Evolutionary conservation across 169 alveolate species (phyloP).

Genomic region (Pseudocohnilembus persalinus): DNA sequence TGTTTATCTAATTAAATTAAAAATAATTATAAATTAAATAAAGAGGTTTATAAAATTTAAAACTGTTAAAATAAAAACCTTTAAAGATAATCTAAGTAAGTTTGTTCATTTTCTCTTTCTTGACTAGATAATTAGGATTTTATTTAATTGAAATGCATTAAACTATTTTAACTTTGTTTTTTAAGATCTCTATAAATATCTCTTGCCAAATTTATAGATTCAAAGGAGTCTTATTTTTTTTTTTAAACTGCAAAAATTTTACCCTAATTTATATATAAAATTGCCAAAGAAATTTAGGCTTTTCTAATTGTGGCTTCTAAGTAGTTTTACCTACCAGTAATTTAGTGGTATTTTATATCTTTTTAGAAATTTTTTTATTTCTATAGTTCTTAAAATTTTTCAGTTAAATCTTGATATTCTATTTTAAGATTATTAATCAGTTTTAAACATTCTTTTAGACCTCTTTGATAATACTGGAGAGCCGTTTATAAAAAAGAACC

Average conservation of each 20-base stretch:
- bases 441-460: background rate
- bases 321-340: background rate
- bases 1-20: too few species aligned
- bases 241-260: background rate
- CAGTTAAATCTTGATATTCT: too few species aligned
- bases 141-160: background rate
- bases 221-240: background rate
- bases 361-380: background rate
- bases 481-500: background rate
- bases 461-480: background rate
- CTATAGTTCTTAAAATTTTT: too few species aligned
- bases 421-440: background rate
- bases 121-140: background rate
- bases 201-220: background rate
- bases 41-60: too few species aligned
- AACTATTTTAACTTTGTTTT: too few species aligned
- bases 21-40: too few species aligned
- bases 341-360: background rate
- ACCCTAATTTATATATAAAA: background rate
- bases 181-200: background rate
- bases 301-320: background rate
- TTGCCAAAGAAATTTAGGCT: background rate
- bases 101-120: too few species aligned
- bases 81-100: background rate
- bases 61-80: background rate